Evolutionary conservation across 768 basidiomycete species (phyloP).

Genomic region (Phylloporus sp.): DNA sequence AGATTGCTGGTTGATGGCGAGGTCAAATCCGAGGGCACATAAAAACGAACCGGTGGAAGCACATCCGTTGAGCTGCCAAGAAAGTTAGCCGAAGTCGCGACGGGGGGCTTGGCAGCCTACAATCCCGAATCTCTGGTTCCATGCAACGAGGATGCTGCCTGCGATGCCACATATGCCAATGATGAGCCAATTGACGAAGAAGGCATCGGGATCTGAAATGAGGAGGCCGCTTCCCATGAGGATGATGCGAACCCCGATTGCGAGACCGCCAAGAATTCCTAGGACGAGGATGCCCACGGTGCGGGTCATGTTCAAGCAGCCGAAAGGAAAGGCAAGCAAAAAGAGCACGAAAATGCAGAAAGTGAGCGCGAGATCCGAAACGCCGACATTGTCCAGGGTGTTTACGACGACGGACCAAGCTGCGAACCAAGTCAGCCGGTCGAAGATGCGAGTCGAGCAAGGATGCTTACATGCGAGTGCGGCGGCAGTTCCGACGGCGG

Average conservation of each 20-base stretch:
- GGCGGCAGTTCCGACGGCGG: slow-evolving; percentile 47
- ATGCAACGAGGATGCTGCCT: slow-evolving; percentile 39
- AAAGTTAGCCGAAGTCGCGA: slow-evolving; percentile 2
- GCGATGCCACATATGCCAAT: slow-evolving; percentile 40
- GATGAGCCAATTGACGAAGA: slow-evolving; percentile 50
- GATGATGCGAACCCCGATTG: slow-evolving; percentile 51
- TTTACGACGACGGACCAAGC: slow-evolving; percentile 65
- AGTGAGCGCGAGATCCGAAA: slow-evolving; percentile 50
- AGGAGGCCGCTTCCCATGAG: slow-evolving; percentile 49
- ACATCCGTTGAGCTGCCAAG: slow-evolving; percentile 40
- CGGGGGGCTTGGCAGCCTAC: slow-evolving; percentile 33
- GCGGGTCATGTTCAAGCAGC: slow-evolving; percentile 48
- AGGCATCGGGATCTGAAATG: slow-evolving; percentile 32
- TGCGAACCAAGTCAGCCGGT: background rate
- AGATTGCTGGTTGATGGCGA: slow-evolving; percentile 50
- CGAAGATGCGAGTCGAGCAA: background rate
- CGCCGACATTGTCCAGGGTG: slow-evolving; percentile 41
- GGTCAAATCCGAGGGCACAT: slow-evolving; percentile 49
- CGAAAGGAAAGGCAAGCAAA: slow-evolving; percentile 45
- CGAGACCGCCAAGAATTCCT: slow-evolving; percentile 50
- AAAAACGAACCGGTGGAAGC: slow-evolving; percentile 63
- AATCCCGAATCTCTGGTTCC: slow-evolving; percentile 44
- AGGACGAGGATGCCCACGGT: slow-evolving; percentile 43
- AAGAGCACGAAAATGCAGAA: slow-evolving; percentile 48
- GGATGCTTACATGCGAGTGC: slow-evolving; percentile 40